Base-by-base conservation (phyloP, 1,139 yeast genomes). In the Hemisphaericaspora lyxosophila region DNA sequence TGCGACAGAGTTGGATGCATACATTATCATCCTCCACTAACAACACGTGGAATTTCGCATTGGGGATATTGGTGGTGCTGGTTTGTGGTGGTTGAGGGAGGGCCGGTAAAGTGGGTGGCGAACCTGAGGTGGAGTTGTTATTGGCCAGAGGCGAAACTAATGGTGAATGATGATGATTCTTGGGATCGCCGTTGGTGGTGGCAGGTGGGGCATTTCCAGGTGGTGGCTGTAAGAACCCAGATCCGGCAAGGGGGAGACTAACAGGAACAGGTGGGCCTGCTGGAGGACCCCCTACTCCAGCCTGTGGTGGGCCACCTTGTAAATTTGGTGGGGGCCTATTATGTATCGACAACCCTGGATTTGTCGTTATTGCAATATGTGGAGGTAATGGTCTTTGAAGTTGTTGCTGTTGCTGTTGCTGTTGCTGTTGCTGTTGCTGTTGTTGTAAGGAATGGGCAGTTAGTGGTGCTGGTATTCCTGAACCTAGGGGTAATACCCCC, bases 1-100 rank as follows among this genome's bases (percentile, higher is more conserved):
- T 85, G 14, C 85, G 73, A 52, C 92, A 85, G 20, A 85, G 64
- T 50, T 82, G 86, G 37, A 89, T 84, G 50, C 94, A 85, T 26
- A 86, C 89, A 34, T 80, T 80, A 56, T 88, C 96, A 61, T 88
- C 96, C 59, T 88, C 95, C 5, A 88, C 96, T 17, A 88, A 63
- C 31, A 88, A 63, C 1, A 86, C 95, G 56, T 80, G 89, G 61
- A 80, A 82, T 48, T 69, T 69, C 3, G 75, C 71, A 43, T 67
- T 66, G 2, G 65, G 58, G 24, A 66, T 49, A 43, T 55, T 60
- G 13, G 71, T 67, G 22, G 68, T 62, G 26, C 56, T 47, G 20
- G 68, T 60, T n/a, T 38, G 41, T 23, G 48, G 41, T 11, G 42
- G 34, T 14, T 33, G 33, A 13, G 39, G 34, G 5, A 33, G 20